Conservation (phyloP, 768 basidiomycete genomes). For the Phaffia australis region DNA sequence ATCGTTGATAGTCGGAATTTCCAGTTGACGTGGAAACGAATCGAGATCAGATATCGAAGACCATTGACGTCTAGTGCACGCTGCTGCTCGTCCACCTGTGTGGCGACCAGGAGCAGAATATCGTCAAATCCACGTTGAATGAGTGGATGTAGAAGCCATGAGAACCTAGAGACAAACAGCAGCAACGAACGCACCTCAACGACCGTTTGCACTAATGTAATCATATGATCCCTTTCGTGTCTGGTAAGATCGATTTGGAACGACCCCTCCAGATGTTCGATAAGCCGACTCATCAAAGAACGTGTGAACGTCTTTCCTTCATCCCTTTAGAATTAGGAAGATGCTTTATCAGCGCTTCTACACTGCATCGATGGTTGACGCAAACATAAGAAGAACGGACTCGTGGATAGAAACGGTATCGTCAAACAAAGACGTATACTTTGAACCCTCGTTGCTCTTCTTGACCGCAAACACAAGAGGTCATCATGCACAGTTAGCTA, state of each 20-base stretch:
- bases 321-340: neutral
- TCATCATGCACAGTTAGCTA: neutral
- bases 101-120: neutral
- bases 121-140: no score
- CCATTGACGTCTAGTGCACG: constrained; percentile 88
- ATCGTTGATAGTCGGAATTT: constrained; percentile 51
- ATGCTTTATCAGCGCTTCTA: neutral
- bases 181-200: constrained; percentile 58
- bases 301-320: constrained; percentile 22
- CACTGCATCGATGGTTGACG: neutral
- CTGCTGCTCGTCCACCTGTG: constrained; percentile 74
- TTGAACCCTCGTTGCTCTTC: constrained; percentile 7
- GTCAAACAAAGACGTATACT: constrained; percentile 21
- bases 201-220: constrained; percentile 75
- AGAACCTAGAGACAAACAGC: constrained; percentile 10
- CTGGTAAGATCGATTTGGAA: constrained; percentile 61
- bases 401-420: constrained; percentile 6
- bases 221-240: constrained; percentile 71
- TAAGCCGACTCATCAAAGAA: constrained; percentile 39
- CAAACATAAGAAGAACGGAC: neutral
- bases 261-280: constrained; percentile 53
- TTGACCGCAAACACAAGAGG: neutral
- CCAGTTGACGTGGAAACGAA: constrained; percentile 81
- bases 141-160: neutral
- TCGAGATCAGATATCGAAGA: constrained; percentile 79